Evolutionary conservation across 805 yeast genomes (phyloP).

Genomic region (Candida maris): DNA sequence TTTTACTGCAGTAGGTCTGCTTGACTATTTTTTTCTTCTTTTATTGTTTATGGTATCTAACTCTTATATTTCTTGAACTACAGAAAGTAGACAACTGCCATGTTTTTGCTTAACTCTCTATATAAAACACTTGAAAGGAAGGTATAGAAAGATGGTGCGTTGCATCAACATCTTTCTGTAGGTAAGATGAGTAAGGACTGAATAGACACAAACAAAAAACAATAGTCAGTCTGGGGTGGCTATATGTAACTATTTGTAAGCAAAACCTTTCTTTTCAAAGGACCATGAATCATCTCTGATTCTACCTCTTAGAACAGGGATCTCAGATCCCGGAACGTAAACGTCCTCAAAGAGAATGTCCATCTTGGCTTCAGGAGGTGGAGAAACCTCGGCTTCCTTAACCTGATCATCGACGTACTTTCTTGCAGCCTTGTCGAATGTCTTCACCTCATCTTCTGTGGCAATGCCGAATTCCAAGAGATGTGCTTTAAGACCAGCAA

Average conservation of each 20-base stretch:
- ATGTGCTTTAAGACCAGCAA: constrained; percentile 89
- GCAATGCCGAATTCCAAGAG: constrained; percentile 81
- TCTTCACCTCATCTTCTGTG: constrained; percentile 90
- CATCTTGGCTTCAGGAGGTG: constrained; percentile 94
- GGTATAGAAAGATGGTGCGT: no score
- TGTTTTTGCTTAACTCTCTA: no score
- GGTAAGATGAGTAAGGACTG: no score
- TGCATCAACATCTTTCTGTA: no score
- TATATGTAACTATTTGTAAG: constrained; percentile 35
- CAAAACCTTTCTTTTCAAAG: constrained; percentile 37
- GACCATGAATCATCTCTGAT: constrained; percentile 91
- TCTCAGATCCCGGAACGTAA: constrained; percentile 91
- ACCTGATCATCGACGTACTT: constrained; percentile 92
- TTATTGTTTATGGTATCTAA: background rate
- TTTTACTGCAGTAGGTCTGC: background rate
- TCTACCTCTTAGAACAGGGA: constrained; percentile 93
- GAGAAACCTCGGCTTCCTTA: constrained; percentile 87
- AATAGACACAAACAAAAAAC: no score
- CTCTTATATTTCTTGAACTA: no score
- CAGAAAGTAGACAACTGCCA: no score
- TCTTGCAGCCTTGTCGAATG: constrained; percentile 95
- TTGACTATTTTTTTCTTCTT: constrained; percentile 1
- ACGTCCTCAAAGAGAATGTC: constrained; percentile 95
- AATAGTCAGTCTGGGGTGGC: no score
- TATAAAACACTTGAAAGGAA: no score